These are phyloP conservation scores for Pseudognaphalium luteoalbum DNA, from an alignment of 129 eudicot species.

Conservation along the genomic window DNA sequence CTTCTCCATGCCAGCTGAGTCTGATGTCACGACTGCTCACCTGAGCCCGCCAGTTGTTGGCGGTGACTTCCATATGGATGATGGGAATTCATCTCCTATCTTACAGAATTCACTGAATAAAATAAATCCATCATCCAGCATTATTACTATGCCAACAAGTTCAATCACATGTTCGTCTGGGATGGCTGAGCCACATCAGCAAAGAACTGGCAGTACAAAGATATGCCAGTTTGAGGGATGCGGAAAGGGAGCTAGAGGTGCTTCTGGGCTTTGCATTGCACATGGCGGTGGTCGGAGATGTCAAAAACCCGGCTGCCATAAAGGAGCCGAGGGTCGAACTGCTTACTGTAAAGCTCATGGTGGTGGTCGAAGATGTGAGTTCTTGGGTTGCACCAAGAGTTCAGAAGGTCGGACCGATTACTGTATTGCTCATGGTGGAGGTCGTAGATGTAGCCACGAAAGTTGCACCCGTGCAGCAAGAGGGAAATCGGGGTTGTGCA, in stretches of 20 bases:
- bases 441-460: slow-evolving; percentile 82
- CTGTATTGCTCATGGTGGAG: slow-evolving; percentile 98
- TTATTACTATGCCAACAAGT: slow-evolving; percentile 56
- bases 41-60: slow-evolving; percentile 30
- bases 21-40: slow-evolving; percentile 63
- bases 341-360: slow-evolving; percentile 98
- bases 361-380: slow-evolving; percentile 92
- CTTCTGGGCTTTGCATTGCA: slow-evolving; percentile 94
- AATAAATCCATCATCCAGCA: slow-evolving; percentile 46
- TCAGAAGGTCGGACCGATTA: slow-evolving; percentile 96
- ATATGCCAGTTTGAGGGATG: slow-evolving; percentile 82
- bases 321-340: slow-evolving; percentile 97
- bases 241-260: slow-evolving; percentile 93
- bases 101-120: slow-evolving; percentile 27
- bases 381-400: slow-evolving; percentile 86
- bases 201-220: slow-evolving; percentile 64
- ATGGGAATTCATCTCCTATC: slow-evolving; percentile 38
- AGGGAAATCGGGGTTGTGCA: slow-evolving; percentile 53
- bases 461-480: slow-evolving; percentile 78
- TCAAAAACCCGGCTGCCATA: slow-evolving; percentile 83
- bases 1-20: slow-evolving; percentile 67
- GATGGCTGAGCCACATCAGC: slow-evolving; percentile 54
- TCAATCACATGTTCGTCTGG: slow-evolving; percentile 87
- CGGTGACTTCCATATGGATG: slow-evolving; percentile 38
- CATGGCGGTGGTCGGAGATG: slow-evolving; percentile 99